phyloP scores from a whole-genome alignment of 495 filamentous ascomycete species.

The Xylaria cubensis region DNA sequence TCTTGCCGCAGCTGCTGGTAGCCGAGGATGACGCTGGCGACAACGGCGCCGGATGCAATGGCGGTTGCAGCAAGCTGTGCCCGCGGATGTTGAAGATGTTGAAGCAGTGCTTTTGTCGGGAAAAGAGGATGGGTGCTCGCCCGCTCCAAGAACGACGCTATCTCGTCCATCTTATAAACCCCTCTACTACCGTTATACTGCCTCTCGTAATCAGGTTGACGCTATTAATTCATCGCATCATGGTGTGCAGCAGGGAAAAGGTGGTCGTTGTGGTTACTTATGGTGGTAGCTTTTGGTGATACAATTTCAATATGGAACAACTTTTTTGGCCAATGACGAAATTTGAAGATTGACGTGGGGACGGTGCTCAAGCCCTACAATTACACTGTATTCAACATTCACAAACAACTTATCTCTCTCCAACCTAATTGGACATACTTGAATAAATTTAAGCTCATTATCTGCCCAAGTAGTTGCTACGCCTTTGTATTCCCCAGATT shows the following conservation, averaged over 20 bases:
- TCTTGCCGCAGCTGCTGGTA: conserved; percentile 70
- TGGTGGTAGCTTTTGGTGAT: not conserved
- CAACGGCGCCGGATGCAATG: conserved; percentile 74
- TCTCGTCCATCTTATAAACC: conserved; percentile 14
- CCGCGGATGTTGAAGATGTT: too few species aligned
- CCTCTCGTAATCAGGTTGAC: not conserved
- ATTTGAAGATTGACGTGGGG: not conserved
- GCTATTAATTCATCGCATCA: conserved; percentile 2
- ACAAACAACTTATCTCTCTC: not conserved
- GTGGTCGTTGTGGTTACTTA: not conserved
- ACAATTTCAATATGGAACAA: not conserved
- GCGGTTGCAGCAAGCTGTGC: conserved; percentile 78
- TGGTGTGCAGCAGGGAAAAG: not conserved
- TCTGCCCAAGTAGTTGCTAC: not conserved
- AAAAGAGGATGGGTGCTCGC: conserved; percentile 42
- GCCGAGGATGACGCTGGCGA: conserved; percentile 73
- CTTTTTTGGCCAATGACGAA: conserved; percentile 21
- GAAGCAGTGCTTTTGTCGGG: too few species aligned
- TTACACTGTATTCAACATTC: not conserved
- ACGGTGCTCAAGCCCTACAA: not conserved
- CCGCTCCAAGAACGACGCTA: conserved; percentile 49
- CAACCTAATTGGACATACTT: not conserved
- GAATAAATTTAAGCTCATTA: not conserved
- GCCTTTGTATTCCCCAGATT: not conserved
- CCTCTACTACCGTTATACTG: conserved; percentile 1